Evolutionary conservation across 306 rosid species (phyloP).

Genomic region (Rosa persica): DNA sequence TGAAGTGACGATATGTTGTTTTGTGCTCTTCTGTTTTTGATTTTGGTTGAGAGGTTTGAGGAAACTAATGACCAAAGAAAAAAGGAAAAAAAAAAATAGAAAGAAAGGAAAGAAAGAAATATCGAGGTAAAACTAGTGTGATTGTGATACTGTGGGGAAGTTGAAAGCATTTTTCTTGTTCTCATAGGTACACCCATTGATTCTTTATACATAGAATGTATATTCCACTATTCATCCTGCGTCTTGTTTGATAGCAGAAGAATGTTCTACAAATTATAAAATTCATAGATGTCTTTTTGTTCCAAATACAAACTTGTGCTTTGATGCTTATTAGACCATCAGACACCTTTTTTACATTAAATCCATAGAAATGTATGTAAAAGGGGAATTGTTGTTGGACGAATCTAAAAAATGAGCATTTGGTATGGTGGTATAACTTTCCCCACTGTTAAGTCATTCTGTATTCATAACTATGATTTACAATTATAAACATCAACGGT

Average conservation of each 20-base stretch:
- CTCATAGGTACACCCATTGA: background rate
- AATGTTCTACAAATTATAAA: background rate
- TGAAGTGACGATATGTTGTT: background rate
- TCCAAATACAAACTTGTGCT: background rate
- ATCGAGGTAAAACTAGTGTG: background rate
- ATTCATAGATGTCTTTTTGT: background rate
- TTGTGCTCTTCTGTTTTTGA: background rate
- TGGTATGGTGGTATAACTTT: too few species aligned
- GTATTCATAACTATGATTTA: too few species aligned
- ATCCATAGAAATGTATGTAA: background rate
- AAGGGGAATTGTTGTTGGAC: background rate
- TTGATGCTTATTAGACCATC: background rate
- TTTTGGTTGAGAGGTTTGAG: constrained; percentile 6
- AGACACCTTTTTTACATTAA: too few species aligned
- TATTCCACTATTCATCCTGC: background rate
- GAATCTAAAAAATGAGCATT: too few species aligned
- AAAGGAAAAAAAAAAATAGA: background rate
- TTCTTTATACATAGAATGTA: constrained; percentile 6
- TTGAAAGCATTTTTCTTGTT: background rate
- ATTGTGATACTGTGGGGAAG: background rate
- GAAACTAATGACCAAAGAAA: background rate
- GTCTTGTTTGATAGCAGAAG: background rate
- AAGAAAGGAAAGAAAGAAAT: background rate
- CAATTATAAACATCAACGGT: too few species aligned
- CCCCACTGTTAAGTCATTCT: too few species aligned